Evolutionary conservation across 2,329 filamentous ascomycete species (phyloP).

Genomic region (Trichoderma breve): DNA sequence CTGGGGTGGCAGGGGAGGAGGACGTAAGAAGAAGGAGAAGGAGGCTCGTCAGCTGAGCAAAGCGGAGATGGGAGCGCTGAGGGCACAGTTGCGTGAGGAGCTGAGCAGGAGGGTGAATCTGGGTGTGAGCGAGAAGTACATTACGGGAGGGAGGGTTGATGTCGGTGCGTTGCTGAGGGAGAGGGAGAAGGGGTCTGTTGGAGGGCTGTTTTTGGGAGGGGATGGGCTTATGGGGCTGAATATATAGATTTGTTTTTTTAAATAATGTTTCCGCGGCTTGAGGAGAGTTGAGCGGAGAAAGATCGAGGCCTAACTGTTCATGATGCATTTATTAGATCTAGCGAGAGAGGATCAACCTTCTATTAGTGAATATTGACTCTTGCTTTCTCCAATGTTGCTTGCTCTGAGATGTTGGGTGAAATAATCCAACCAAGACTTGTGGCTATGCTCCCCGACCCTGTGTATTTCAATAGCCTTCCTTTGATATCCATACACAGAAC

Average conservation of each 20-base stretch:
- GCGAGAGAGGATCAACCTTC: background rate
- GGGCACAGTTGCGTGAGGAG: slow-evolving; percentile 69
- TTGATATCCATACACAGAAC: background rate
- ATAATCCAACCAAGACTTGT: background rate
- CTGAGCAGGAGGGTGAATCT: slow-evolving; percentile 75
- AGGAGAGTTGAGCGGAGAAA: background rate
- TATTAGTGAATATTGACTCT: background rate
- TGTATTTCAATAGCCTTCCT: background rate
- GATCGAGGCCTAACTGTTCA: background rate
- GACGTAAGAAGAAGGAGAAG: slow-evolving; percentile 71
- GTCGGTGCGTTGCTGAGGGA: slow-evolving; percentile 67
- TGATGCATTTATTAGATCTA: background rate
- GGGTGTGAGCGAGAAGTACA: slow-evolving; percentile 82
- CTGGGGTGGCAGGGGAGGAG: slow-evolving; percentile 67
- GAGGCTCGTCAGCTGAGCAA: slow-evolving; percentile 67
- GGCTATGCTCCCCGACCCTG: background rate
- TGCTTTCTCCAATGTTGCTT: background rate
- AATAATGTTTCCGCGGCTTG: background rate
- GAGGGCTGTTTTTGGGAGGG: slow-evolving; percentile 37
- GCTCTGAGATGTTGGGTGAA: background rate
- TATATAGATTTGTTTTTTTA: background rate
- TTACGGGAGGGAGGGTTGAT: slow-evolving; percentile 82
- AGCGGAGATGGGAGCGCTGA: slow-evolving; percentile 66
- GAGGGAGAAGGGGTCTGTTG: slow-evolving; percentile 46
- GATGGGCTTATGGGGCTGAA: slow-evolving; percentile 37